phyloP scores from a whole-genome alignment of 768 basidiomycete genomes.

The Leccinum fibrillosum region DNA sequence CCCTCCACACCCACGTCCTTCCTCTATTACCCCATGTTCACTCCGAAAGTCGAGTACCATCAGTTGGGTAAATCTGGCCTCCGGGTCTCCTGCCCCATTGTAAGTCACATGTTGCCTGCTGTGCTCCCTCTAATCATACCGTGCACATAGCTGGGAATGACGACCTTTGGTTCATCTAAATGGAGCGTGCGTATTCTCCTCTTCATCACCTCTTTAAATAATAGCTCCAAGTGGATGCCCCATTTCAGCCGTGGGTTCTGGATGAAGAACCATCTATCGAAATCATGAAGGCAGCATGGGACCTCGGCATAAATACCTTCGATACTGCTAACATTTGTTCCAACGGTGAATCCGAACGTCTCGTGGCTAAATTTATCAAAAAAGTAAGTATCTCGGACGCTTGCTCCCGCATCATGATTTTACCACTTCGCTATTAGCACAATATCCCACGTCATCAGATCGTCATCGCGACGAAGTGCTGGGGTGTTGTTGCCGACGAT shows the following conservation, averaged over 20 bases:
- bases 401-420: not conserved
- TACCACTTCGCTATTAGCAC: constrained; percentile 13
- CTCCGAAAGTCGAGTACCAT: constrained; percentile 20
- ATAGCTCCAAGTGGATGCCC: not conserved
- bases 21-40: too few species aligned
- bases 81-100: constrained; percentile 27
- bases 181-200: constrained; percentile 21
- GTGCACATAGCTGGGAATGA: constrained; percentile 23
- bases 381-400: constrained; percentile 17
- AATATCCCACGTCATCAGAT: constrained; percentile 32
- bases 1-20: too few species aligned
- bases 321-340: constrained; percentile 40
- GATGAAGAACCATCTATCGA: constrained; percentile 28
- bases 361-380: constrained; percentile 38
- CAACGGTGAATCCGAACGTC: constrained; percentile 35
- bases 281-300: constrained; percentile 39
- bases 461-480: constrained; percentile 31
- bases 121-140: not conserved
- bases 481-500: constrained; percentile 11
- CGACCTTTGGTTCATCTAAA: constrained; percentile 25
- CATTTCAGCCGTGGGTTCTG: constrained; percentile 19
- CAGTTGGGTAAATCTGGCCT: constrained; percentile 32
- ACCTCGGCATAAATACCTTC: constrained; percentile 38
- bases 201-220: not conserved
- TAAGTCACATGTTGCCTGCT: constrained; percentile 10